phyloP scores from a whole-genome alignment of 176 grass and related monocot genomes.

The Echinochloa phyllopogon region DNA sequence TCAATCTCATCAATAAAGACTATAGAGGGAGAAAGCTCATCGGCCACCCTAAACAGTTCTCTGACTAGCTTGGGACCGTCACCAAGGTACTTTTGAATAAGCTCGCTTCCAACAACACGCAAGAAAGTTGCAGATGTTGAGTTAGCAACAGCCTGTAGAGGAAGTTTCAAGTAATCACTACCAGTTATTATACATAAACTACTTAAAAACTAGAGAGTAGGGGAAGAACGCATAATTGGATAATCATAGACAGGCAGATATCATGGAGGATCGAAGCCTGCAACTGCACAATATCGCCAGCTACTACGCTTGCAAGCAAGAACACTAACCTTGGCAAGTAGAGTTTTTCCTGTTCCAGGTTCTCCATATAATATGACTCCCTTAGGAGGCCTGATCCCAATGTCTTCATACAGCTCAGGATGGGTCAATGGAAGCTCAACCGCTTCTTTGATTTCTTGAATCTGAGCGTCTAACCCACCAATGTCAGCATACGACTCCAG shows the following conservation, averaged over 20 bases:
- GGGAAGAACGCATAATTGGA: background rate
- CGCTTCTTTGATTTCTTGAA: conserved; percentile 95
- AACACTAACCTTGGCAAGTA: conserved; percentile 83
- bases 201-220: background rate
- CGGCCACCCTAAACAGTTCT: conserved; percentile 87
- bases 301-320: background rate
- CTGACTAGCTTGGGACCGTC: conserved; percentile 89
- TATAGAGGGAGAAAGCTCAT: conserved; percentile 84
- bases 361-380: conserved; percentile 91
- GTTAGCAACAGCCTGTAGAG: conserved; percentile 77
- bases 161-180: conserved; percentile 30
- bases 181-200: background rate
- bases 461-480: conserved; percentile 89
- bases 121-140: conserved; percentile 92
- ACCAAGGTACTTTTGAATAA: conserved; percentile 93
- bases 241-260: background rate
- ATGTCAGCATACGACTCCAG: conserved; percentile 90
- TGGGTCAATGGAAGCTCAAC: conserved; percentile 93
- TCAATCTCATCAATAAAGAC: conserved; percentile 96
- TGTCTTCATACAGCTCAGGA: conserved; percentile 90
- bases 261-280: background rate
- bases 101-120: conserved; percentile 84
- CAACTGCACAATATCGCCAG: background rate
- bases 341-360: conserved; percentile 85
- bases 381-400: conserved; percentile 89